Evolutionary conservation across 345 rosid species (phyloP).

Genomic region (Citrus medica): DNA sequence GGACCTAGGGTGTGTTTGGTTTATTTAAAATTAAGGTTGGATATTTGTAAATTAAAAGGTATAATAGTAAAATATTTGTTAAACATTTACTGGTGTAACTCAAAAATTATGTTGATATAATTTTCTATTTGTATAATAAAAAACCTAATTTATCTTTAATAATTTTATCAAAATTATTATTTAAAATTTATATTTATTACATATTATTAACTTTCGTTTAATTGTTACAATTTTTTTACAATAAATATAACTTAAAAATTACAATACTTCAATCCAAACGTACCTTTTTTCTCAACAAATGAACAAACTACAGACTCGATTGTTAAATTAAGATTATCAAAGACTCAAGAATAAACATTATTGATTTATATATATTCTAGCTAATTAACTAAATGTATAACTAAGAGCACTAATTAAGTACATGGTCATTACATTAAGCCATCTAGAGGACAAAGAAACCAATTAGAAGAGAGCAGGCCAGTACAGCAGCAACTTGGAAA

Average conservation of each 20-base stretch:
- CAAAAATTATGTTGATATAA: too few relatives aligned
- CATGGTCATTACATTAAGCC: not conserved
- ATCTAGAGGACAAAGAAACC: slow-evolving; percentile 4
- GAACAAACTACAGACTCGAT: not conserved
- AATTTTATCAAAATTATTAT: too few relatives aligned
- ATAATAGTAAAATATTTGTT: rapidly evolving
- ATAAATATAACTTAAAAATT: rapidly evolving
- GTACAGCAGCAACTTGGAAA: not conserved
- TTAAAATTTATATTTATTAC: too few relatives aligned
- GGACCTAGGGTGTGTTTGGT: not conserved
- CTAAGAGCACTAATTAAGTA: not conserved
- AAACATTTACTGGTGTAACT: rapidly evolving
- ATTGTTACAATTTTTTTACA: too few relatives aligned
- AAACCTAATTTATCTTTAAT: rapidly evolving
- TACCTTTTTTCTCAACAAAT: too few relatives aligned
- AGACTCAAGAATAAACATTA: too few relatives aligned
- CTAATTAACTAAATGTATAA: too few relatives aligned
- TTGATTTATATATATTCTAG: too few relatives aligned
- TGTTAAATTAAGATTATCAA: too few relatives aligned
- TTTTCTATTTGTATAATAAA: too few relatives aligned
- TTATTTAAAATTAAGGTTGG: too few relatives aligned
- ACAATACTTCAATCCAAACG: rapidly evolving
- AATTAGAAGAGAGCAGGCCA: slow-evolving; percentile 12
- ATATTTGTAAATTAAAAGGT: rapidly evolving
- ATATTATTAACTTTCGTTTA: too few relatives aligned